Conservation (phyloP, 352 stramenopile genomes). For the Globisporangium nagaii region DNA sequence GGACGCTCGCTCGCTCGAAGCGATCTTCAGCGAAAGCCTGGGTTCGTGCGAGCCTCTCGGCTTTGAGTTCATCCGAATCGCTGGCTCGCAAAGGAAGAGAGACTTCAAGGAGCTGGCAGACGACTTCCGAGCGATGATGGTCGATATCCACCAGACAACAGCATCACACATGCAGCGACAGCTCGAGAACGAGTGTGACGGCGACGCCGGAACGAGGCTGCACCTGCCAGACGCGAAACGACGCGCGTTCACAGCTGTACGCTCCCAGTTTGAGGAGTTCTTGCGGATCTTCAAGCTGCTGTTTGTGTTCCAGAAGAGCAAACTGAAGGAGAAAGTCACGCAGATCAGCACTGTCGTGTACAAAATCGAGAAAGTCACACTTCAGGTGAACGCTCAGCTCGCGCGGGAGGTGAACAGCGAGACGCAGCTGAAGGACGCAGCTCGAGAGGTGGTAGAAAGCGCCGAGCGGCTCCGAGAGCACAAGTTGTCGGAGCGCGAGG, state of each 20-base stretch:
- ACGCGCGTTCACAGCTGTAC: conserved; percentile 19
- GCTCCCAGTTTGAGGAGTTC: conserved; percentile 43
- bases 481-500: conserved; percentile 34
- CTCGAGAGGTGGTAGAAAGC: conserved; percentile 23
- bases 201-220: neutral
- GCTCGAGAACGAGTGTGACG: neutral
- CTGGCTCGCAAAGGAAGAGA: neutral
- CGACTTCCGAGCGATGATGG: conserved; percentile 1
- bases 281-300: conserved; percentile 33
- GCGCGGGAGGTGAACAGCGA: conserved; percentile 31
- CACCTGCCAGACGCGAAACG: conserved; percentile 4
- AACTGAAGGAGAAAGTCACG: conserved; percentile 9
- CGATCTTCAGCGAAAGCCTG: conserved; percentile 14
- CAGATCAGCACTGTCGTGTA: neutral
- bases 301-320: conserved; percentile 37
- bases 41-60: neutral
- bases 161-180: neutral
- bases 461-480: conserved; percentile 19
- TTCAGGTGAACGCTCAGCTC: neutral
- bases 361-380: neutral
- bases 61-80: conserved; percentile 2
- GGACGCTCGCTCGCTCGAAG: conserved; percentile 17
- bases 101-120: neutral
- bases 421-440: conserved; percentile 25
- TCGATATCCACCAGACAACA: conserved; percentile 4